Percentiles rank a stretch among this genome's conserved stretches.
Conservation (phyloP, 257 asterid genomes). For the Avicennia marina region DNA sequence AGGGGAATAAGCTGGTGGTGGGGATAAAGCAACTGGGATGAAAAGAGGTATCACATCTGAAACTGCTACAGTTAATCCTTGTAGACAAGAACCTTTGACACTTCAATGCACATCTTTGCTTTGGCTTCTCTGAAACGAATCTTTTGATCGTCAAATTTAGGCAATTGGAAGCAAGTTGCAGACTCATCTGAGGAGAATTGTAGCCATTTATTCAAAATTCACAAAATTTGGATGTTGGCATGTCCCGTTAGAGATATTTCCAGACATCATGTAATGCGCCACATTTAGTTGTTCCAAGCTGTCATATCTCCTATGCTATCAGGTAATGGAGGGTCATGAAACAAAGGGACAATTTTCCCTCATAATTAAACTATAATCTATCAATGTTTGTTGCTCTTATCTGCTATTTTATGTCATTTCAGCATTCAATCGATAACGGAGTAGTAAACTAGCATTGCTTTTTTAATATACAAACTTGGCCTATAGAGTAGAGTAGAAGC, state of each 20-base stretch:
- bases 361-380: too few relatives aligned
- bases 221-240: slow-evolving; percentile 48
- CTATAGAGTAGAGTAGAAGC: too few relatives aligned
- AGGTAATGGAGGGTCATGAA: slow-evolving; percentile 40
- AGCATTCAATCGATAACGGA: too few relatives aligned
- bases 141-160: slow-evolving; percentile 28
- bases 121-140: slow-evolving; percentile 44
- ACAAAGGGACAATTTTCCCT: slow-evolving; percentile 26
- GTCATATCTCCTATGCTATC: slow-evolving; percentile 40
- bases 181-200: slow-evolving; percentile 43
- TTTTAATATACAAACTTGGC: too few relatives aligned
- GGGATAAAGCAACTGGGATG: slow-evolving; percentile 7
- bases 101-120: slow-evolving; percentile 34
- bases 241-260: slow-evolving; percentile 24
- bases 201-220: slow-evolving; percentile 26
- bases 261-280: slow-evolving; percentile 46
- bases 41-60: slow-evolving; percentile 27
- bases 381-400: too few relatives aligned
- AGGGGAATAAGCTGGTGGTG: too few relatives aligned
- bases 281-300: slow-evolving; percentile 47
- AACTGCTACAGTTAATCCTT: slow-evolving; percentile 36
- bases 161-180: slow-evolving; percentile 30
- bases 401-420: too few relatives aligned
- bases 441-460: background rate
- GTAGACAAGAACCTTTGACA: slow-evolving; percentile 46